These are phyloP conservation scores for Karstenula rhodostoma DNA, from an alignment of 2,329 filamentous ascomycete species.

Conservation along the genomic window DNA sequence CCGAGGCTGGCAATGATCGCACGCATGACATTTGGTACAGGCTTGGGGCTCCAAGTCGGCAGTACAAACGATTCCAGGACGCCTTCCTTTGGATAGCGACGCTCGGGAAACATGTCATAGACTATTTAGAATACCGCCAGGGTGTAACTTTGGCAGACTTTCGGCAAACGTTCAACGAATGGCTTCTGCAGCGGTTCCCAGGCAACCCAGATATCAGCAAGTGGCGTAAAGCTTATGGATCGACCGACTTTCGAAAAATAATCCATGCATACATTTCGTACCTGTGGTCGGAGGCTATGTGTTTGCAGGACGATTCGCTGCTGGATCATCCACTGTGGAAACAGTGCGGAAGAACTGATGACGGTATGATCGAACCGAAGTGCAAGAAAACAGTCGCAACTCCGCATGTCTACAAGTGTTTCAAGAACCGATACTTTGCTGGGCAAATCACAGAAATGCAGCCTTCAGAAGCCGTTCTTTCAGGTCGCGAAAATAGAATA, in stretches of 20 bases:
- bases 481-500: constrained; percentile 24
- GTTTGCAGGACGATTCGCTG: constrained; percentile 52
- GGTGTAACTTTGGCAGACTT: constrained; percentile 66
- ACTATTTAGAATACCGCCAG: constrained; percentile 61
- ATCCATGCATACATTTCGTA: constrained; percentile 69
- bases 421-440: constrained; percentile 69
- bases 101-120: constrained; percentile 75
- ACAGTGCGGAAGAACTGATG: constrained; percentile 50
- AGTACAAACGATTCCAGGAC: constrained; percentile 69
- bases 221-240: constrained; percentile 62
- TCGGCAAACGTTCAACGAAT: constrained; percentile 62
- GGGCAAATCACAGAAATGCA: constrained; percentile 54
- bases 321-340: constrained; percentile 61
- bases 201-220: constrained; percentile 52
- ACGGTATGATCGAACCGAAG: constrained; percentile 23
- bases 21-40: constrained; percentile 68
- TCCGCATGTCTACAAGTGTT: constrained; percentile 70
- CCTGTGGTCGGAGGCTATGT: constrained; percentile 69
- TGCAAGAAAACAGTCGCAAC: constrained; percentile 70
- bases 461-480: constrained; percentile 19
- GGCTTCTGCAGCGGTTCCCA: constrained; percentile 61
- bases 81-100: constrained; percentile 76
- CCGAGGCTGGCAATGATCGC: constrained; percentile 28
- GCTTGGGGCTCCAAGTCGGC: constrained; percentile 62
- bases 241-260: constrained; percentile 68